Evolutionary conservation across 129 eudicot genomes (phyloP).

Genomic region (Helianthus annuus): DNA sequence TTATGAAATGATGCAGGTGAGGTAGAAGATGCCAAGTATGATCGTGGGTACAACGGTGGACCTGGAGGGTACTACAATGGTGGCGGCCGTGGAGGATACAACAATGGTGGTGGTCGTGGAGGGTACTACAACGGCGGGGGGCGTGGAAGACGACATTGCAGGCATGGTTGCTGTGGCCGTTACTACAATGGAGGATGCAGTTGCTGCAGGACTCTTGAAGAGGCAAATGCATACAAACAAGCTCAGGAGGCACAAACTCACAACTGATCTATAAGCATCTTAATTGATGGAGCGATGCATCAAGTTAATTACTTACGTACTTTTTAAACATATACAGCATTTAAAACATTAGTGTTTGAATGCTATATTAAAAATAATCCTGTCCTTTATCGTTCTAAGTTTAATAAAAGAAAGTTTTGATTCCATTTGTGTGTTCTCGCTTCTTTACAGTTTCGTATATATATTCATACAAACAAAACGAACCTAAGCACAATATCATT

Average conservation of each 20-base stretch:
- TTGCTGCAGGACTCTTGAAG: slow-evolving; percentile 33
- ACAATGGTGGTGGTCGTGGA: slow-evolving; percentile 15
- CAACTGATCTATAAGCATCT: slow-evolving; percentile 22
- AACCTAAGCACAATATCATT: too few species aligned
- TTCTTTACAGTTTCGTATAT: too few species aligned
- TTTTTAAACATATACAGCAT: background rate
- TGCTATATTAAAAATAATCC: background rate
- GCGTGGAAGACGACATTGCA: slow-evolving; percentile 26
- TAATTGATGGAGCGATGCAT: slow-evolving; percentile 10
- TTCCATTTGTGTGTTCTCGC: too few species aligned
- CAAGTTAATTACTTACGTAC: background rate
- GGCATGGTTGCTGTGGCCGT: slow-evolving; percentile 34
- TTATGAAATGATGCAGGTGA: slow-evolving; percentile 3
- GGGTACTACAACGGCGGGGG: slow-evolving; percentile 22
- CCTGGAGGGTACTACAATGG: background rate
- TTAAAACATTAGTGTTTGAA: background rate
- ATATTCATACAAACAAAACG: too few species aligned
- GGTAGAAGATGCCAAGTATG: background rate
- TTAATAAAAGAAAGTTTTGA: background rate
- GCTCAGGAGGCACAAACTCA: slow-evolving; percentile 26
- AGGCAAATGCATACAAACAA: slow-evolving; percentile 36
- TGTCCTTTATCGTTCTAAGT: background rate
- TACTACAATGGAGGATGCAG: slow-evolving; percentile 35
- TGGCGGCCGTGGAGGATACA: slow-evolving; percentile 18
- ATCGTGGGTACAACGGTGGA: background rate